A percentile compares a stretch with the other conserved stretches of the same genome.
These are phyloP conservation scores for Amphibolis antarctica DNA, from an alignment of 106 monocot genomes.

Conservation along the genomic window DNA sequence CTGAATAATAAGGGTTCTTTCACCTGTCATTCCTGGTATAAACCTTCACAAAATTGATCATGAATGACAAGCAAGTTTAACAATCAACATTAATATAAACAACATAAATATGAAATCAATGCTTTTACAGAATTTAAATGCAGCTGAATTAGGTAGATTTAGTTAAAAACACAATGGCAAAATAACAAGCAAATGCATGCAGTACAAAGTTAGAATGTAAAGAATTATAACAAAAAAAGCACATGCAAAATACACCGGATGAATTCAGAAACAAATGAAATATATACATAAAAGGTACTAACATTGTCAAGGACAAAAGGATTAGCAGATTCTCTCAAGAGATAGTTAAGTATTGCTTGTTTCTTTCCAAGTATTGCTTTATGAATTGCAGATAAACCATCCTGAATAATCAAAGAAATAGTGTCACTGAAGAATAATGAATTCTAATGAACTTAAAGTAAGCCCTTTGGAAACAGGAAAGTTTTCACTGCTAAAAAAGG, in stretches of 20 bases:
- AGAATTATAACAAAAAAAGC: background rate
- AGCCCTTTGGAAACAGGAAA: background rate
- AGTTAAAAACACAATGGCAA: no score
- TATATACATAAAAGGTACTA: constrained; percentile 11
- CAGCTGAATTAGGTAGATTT: no score
- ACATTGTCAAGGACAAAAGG: constrained; percentile 76
- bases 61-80: no score
- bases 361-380: constrained; percentile 88
- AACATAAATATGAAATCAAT: no score
- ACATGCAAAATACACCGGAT: background rate
- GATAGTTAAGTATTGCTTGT: constrained; percentile 75
- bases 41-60: no score
- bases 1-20: no score
- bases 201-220: no score
- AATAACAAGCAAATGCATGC: no score
- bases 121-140: no score
- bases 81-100: no score
- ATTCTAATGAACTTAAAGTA: background rate
- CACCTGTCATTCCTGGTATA: no score
- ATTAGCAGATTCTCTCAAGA: constrained; percentile 83
- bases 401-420: constrained; percentile 28
- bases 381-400: constrained; percentile 82
- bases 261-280: background rate
- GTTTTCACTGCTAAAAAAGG: no score
- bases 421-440: background rate